A percentile compares a stretch with the other conserved stretches of the same genome.
Conservation (phyloP, 306 rosid genomes). For the Mimosa bimucronata region DNA sequence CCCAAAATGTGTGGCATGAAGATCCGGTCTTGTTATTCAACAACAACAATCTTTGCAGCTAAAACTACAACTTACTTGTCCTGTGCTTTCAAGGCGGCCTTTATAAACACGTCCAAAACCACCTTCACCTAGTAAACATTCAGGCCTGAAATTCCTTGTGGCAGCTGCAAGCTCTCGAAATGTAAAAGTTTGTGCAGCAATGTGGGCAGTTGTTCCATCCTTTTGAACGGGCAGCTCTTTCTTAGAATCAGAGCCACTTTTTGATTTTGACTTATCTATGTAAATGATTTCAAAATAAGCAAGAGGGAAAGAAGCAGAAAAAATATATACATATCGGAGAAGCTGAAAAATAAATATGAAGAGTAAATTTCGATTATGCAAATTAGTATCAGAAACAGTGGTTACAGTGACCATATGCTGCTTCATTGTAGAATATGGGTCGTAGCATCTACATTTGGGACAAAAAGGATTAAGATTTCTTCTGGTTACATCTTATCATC, state of each 20-base stretch:
- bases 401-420: conserved; percentile 1
- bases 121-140: conserved; percentile 90
- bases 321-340: neutral
- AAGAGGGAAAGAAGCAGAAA: neutral
- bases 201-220: conserved; percentile 83
- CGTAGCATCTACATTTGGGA: conserved; percentile 15
- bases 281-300: conserved; percentile 24
- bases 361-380: conserved; percentile 22
- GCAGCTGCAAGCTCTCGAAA: conserved; percentile 98
- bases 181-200: conserved; percentile 98
- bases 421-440: conserved; percentile 19
- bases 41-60: conserved; percentile 20
- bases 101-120: conserved; percentile 97
- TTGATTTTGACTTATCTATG: conserved; percentile 79
- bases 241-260: conserved; percentile 67
- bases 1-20: conserved; percentile 6
- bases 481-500: conserved; percentile 14
- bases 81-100: conserved; percentile 90
- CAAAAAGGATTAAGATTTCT: conserved; percentile 29
- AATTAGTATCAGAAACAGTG: conserved; percentile 27
- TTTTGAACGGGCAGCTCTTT: conserved; percentile 77
- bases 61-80: conserved; percentile 70
- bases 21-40: neutral
- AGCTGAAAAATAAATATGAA: conserved; percentile 14
- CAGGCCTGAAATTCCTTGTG: conserved; percentile 86